Percentiles rank a stretch among this genome's conserved stretches.
phyloP scores from a whole-genome alignment of 306 rosid genomes.

The Cicer chorassanicum region DNA sequence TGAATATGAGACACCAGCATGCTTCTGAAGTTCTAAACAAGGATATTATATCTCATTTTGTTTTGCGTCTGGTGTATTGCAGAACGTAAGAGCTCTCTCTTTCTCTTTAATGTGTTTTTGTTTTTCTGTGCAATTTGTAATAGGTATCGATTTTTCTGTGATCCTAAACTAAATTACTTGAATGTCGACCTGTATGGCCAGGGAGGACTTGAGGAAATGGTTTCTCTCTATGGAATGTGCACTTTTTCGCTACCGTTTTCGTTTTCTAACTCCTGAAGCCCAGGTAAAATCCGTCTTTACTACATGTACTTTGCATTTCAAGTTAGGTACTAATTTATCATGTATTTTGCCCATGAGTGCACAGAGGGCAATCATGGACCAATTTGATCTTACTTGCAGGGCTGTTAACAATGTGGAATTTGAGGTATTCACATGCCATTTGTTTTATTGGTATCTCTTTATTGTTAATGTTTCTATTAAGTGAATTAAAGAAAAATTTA shows the following conservation, averaged over 20 bases:
- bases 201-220: conserved; percentile 97
- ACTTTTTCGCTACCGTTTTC: conserved; percentile 82
- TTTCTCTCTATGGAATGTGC: conserved; percentile 85
- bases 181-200: conserved; percentile 40
- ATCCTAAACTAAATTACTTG: conserved; percentile 16
- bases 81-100: conserved; percentile 65
- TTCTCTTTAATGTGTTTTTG: not conserved
- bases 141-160: not conserved
- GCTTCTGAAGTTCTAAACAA: conserved; percentile 69
- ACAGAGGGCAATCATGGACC: conserved; percentile 74
- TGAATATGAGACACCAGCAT: conserved; percentile 70
- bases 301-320: conserved; percentile 28
- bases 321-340: conserved; percentile 29
- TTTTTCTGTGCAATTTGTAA: conserved; percentile 12
- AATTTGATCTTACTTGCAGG: conserved; percentile 72
- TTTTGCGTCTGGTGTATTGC: conserved; percentile 86
- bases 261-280: conserved; percentile 54
- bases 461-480: conserved; percentile 20
- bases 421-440: conserved; percentile 63
- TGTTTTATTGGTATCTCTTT: conserved; percentile 35
- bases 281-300: conserved; percentile 59
- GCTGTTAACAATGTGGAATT: conserved; percentile 68
- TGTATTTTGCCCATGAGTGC: conserved; percentile 46
- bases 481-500: conserved; percentile 21
- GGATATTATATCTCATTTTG: conserved; percentile 95